These are phyloP conservation scores for Paraphaeosphaeria minitans DNA, from an alignment of 2,329 filamentous ascomycete species.

Conservation along the genomic window DNA sequence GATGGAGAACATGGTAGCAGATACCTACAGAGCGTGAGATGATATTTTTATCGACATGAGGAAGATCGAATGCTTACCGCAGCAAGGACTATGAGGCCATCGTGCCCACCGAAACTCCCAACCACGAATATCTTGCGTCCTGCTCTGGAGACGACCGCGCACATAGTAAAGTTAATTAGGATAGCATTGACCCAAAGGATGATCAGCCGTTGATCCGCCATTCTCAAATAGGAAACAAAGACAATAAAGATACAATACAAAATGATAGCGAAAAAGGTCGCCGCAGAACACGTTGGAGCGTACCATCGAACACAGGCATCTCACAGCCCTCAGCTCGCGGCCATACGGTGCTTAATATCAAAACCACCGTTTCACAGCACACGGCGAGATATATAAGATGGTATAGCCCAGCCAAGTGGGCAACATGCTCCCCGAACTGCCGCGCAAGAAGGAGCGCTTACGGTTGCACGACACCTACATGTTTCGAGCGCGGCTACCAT, in stretches of 20 bases:
- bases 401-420: not conserved
- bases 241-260: not conserved
- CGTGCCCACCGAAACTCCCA: slow-evolving; percentile 32
- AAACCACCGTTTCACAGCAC: not conserved
- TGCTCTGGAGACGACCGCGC: slow-evolving; percentile 29
- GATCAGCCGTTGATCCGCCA: slow-evolving; percentile 21
- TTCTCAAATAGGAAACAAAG: not conserved
- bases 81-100: slow-evolving; percentile 35
- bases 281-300: too few species aligned
- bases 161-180: slow-evolving; percentile 30
- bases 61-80: slow-evolving; percentile 17
- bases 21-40: slow-evolving; percentile 13
- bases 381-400: not conserved
- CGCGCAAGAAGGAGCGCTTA: slow-evolving; percentile 19
- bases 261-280: not conserved
- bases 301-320: not conserved
- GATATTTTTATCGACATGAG: too few species aligned
- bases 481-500: slow-evolving; percentile 18
- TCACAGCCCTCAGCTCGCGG: not conserved
- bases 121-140: slow-evolving; percentile 30
- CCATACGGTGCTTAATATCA: slow-evolving; percentile 1
- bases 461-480: slow-evolving; percentile 24
- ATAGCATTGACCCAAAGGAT: slow-evolving; percentile 33
- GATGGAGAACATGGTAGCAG: slow-evolving; percentile 30
- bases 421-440: slow-evolving; percentile 14